Evolutionary conservation across 768 basidiomycete species (phyloP).

Genomic region (Boletus pseudopeckii): DNA sequence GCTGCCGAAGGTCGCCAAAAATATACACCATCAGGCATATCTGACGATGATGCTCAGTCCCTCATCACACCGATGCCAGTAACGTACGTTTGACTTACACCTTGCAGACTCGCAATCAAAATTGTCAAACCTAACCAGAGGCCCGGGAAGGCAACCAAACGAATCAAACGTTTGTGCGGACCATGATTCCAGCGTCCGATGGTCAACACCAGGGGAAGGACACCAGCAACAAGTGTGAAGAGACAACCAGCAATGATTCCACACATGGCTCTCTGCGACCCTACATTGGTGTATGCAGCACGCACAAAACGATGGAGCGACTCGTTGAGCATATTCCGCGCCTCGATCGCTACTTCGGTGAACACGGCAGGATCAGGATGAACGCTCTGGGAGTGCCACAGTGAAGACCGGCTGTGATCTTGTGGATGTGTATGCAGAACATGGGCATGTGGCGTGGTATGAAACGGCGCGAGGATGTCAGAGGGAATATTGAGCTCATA

Average conservation of each 20-base stretch:
- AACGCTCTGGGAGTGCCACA: slow-evolving; percentile 30
- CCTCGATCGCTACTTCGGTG: slow-evolving; percentile 54
- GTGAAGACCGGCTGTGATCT: slow-evolving; percentile 4
- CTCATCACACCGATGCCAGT: not conserved
- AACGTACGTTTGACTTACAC: slow-evolving; percentile 38
- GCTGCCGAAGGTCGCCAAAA: slow-evolving; percentile 75
- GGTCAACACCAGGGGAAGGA: slow-evolving; percentile 53
- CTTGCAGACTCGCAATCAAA: slow-evolving; percentile 60
- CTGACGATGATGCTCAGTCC: slow-evolving; percentile 20
- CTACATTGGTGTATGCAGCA: slow-evolving; percentile 67
- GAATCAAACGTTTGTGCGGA: slow-evolving; percentile 46
- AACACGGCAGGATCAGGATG: slow-evolving; percentile 70
- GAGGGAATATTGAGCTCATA: slow-evolving; percentile 74
- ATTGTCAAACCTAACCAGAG: slow-evolving; percentile 68
- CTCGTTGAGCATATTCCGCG: slow-evolving; percentile 55
- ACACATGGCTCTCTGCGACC: slow-evolving; percentile 64
- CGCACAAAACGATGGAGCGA: slow-evolving; percentile 64
- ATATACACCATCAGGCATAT: slow-evolving; percentile 73
- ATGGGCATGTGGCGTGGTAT: slow-evolving; percentile 38
- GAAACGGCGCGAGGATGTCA: slow-evolving; percentile 59
- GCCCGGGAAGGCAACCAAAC: slow-evolving; percentile 60
- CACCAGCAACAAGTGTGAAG: slow-evolving; percentile 43
- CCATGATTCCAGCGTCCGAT: slow-evolving; percentile 34
- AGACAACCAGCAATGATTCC: slow-evolving; percentile 63
- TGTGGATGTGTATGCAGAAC: not conserved